Evolutionary conservation across 192 early-diverging fungal genomes (phyloP), one percentile per base, ranked within the genome.

Genomic region (Globomyces pollinis-pini): DNA sequence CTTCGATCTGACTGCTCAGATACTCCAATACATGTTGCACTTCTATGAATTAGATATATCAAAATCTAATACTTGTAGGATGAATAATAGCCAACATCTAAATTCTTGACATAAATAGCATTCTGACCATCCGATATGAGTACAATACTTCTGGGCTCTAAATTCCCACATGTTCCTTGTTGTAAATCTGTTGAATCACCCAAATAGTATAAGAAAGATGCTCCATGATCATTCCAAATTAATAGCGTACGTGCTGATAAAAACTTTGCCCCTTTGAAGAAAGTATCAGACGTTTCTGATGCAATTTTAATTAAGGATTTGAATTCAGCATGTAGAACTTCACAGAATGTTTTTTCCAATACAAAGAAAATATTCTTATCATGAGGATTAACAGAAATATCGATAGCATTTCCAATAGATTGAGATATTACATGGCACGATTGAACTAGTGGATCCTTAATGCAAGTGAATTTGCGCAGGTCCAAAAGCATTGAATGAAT

Each of bases 221-320:
- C 28, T 6, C 28, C 55, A 3, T 23, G 21, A 3, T 15, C n/a
- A 23, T 9, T 39, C 24, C 31, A 33, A 15, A 57, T 30, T 31
- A 57, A 33, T 5, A 57, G 23, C 41, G 55, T 57, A 41, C 38
- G 13, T 15, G 38, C 55, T 30, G 55, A 57, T 16, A 57, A 57
- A 30, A 57, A 57, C 13, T 57, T 31, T 18, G 55, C 38, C 24
- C 44, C 44, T 47, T 47, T 20, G 16, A 47, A 15, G n/a, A 28
- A 20, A 26, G 5, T 28, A 47, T 47, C 44, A 3, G 28, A 5
- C n/a, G n/a, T n/a, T n/a, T n/a, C n/a, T n/a, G n/a, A n/a, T 47
- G 23, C 28, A 26, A 47, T 47, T 21, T 26, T 3, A 0, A 5
- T 26, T 26, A 47, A 1, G n/a, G 44, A 47, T 47, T 47, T 20